Evolutionary conservation across 805 yeast genomes (phyloP).

Genomic region (Schwanniomyces pseudopolymorphus): DNA sequence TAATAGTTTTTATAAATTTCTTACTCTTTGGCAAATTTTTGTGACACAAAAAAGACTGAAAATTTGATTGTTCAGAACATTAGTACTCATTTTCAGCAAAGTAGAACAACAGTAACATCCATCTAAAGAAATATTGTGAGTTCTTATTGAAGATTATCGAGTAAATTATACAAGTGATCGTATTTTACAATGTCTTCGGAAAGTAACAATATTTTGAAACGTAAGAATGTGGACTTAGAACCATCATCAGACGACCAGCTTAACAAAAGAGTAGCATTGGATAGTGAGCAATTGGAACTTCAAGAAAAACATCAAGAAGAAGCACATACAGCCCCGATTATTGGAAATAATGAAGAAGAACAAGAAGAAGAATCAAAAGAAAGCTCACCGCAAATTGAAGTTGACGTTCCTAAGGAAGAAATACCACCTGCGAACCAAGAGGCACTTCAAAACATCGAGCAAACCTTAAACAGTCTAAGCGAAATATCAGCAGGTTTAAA

Average conservation of each 20-base stretch:
- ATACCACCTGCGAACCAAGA: background rate
- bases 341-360: slow-evolving; percentile 11
- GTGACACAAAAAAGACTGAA: slow-evolving; percentile 1
- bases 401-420: background rate
- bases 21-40: background rate
- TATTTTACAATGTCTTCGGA: slow-evolving; percentile 8
- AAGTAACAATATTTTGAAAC: slow-evolving; percentile 46
- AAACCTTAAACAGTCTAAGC: background rate
- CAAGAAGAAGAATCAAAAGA: slow-evolving; percentile 1
- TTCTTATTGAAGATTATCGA: background rate
- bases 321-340: slow-evolving; percentile 42
- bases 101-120: background rate
- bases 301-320: slow-evolving; percentile 42
- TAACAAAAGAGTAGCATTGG: slow-evolving; percentile 69
- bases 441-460: slow-evolving; percentile 1
- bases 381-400: background rate
- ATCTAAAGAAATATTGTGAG: background rate
- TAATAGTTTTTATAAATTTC: background rate
- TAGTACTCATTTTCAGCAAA: background rate
- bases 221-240: slow-evolving; percentile 65
- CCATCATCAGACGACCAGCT: slow-evolving; percentile 46
- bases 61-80: slow-evolving; percentile 1
- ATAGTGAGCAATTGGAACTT: slow-evolving; percentile 53
- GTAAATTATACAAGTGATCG: background rate
- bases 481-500: slow-evolving; percentile 1